phyloP scores from a whole-genome alignment of 1,284 basidiomycete species.

The Jaminaea rosea region DNA sequence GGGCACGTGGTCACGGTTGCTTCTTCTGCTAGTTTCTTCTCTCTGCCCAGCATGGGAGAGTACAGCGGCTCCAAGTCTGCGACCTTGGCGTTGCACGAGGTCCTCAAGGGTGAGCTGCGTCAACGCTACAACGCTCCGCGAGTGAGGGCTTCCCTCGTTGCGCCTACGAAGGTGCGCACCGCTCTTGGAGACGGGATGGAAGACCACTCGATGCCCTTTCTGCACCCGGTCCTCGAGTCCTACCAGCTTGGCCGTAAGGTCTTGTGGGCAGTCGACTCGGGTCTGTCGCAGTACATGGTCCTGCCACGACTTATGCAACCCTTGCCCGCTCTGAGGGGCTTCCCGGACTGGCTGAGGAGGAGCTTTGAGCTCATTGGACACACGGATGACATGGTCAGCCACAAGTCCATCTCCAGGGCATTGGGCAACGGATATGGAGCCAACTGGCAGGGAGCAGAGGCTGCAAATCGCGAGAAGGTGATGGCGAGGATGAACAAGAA shows the following conservation, averaged over 20 bases:
- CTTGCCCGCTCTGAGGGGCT: slow-evolving; percentile 27
- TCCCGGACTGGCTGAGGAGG: slow-evolving; percentile 37
- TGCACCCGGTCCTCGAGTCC: slow-evolving; percentile 39
- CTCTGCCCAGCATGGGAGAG: slow-evolving; percentile 35
- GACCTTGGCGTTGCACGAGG: slow-evolving; percentile 42
- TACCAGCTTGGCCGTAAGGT: slow-evolving; percentile 33
- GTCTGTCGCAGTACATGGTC: slow-evolving; percentile 35
- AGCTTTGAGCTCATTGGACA: slow-evolving; percentile 29
- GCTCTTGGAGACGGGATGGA: slow-evolving; percentile 41
- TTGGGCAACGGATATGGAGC: slow-evolving; percentile 36
- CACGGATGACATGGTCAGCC: slow-evolving; percentile 34
- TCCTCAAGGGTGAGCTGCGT: slow-evolving; percentile 35
- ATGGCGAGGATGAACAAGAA: background rate
- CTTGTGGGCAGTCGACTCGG: slow-evolving; percentile 31
- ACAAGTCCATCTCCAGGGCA: slow-evolving; percentile 27
- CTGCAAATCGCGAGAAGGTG: slow-evolving; percentile 17
- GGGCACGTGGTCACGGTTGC: slow-evolving; percentile 43
- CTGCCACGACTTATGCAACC: slow-evolving; percentile 28
- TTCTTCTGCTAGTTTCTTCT: slow-evolving; percentile 31
- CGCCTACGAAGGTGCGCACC: slow-evolving; percentile 44
- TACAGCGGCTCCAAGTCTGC: slow-evolving; percentile 41
- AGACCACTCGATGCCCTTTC: slow-evolving; percentile 34
- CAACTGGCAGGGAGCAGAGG: slow-evolving; percentile 29
- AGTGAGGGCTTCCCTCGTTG: slow-evolving; percentile 38
- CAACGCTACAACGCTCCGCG: slow-evolving; percentile 32